A percentile compares a stretch with the other conserved stretches of the same genome.
Conservation (phyloP, 108 stramenopile species). For the Cyclostephanos invisitatus region DNA sequence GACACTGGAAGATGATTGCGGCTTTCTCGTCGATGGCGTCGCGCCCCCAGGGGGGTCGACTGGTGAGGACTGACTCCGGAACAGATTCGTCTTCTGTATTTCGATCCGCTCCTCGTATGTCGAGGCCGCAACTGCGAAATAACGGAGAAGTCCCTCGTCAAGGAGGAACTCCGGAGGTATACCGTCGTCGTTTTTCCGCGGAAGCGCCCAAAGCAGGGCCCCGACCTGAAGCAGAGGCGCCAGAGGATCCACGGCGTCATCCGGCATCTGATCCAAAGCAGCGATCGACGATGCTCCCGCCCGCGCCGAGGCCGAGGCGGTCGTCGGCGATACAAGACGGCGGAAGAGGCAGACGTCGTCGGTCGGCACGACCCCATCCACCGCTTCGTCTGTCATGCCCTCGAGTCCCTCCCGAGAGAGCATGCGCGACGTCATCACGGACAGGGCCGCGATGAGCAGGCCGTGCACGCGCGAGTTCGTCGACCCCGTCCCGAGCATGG, state of each 20-base stretch:
- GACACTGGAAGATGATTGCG: constrained; percentile 12
- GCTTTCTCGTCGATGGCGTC: neutral
- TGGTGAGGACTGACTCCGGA: neutral
- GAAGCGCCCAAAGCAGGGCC: constrained; percentile 46
- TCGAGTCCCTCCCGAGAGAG: constrained; percentile 41
- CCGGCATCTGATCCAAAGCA: neutral
- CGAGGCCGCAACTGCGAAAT: constrained; percentile 72
- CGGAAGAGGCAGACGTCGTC: neutral
- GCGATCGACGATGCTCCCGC: neutral
- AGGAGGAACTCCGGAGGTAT: constrained; percentile 30
- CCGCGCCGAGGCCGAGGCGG: neutral
- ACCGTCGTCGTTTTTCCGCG: constrained; percentile 13
- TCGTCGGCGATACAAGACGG: neutral
- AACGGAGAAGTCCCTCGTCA: constrained; percentile 51
- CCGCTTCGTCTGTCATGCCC: neutral
- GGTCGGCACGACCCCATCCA: neutral
- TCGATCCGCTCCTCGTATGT: constrained; percentile 76
- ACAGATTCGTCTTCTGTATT: constrained; percentile 62
- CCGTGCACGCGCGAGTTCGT: constrained; percentile 40
- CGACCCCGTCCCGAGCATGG: neutral
- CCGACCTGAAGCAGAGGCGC: constrained; percentile 58
- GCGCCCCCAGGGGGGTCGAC: constrained; percentile 2
- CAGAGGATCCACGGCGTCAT: constrained; percentile 20
- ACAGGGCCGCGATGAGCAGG: constrained; percentile 62
- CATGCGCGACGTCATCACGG: constrained; percentile 45